These are phyloP conservation scores for Clitopilus passeckerianus DNA, from an alignment of 768 basidiomycete genomes.

Conservation along the genomic window DNA sequence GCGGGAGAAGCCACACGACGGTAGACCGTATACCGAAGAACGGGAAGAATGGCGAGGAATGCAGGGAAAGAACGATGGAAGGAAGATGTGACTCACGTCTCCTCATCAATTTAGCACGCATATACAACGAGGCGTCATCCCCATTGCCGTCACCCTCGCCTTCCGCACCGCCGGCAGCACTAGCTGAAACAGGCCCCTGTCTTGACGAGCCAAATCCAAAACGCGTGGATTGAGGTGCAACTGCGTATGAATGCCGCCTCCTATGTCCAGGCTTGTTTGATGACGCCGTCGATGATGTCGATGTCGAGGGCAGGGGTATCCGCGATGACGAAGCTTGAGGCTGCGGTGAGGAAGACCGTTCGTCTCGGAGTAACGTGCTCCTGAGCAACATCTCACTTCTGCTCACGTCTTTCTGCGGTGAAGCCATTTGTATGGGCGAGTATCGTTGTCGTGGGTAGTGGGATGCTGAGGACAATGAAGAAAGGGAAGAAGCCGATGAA, in stretches of 20 bases:
- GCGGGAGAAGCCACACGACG: neutral
- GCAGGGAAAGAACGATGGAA: neutral
- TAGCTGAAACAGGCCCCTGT: neutral
- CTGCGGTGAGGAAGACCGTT: neutral
- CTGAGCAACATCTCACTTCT: neutral
- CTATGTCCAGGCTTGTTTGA: neutral
- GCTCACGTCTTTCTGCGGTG: neutral
- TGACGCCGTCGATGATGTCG: neutral
- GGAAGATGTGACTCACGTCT: neutral
- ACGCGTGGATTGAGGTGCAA: neutral
- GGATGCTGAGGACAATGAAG: neutral
- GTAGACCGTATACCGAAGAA: neutral
- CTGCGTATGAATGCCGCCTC: neutral
- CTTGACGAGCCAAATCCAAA: neutral
- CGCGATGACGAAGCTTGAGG: neutral
- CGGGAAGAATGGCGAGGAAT: neutral
- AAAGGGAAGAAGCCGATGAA: neutral
- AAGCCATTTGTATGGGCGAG: neutral
- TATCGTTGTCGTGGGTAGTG: neutral
- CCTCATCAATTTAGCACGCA: neutral
- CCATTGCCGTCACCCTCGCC: neutral
- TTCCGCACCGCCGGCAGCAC: neutral
- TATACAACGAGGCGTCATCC: neutral
- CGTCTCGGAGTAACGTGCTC: neutral
- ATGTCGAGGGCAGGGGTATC: neutral